A percentile compares a stretch with the other conserved stretches of the same genome.
Evolutionary conservation across 2,329 filamentous ascomycete genomes (phyloP).

Genomic region (Beauveria scarabaeidicola): DNA sequence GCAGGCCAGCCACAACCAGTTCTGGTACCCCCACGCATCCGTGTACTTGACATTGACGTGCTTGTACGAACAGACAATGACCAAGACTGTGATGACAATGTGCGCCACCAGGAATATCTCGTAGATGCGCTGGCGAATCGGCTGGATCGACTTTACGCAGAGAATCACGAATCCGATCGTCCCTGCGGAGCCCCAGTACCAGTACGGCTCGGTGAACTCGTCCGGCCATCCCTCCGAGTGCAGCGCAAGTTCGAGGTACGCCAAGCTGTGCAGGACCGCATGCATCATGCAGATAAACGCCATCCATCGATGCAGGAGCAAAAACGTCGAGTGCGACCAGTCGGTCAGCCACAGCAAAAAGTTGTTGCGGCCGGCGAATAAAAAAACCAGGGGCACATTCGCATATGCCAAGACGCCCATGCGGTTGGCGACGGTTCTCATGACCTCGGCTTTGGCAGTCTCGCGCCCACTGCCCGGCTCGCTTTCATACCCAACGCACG

Average conservation of each 20-base stretch:
- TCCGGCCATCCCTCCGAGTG: constrained; percentile 19
- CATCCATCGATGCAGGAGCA: constrained; percentile 39
- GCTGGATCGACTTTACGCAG: constrained; percentile 25
- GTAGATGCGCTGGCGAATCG: constrained; percentile 29
- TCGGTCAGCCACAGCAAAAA: constrained; percentile 38
- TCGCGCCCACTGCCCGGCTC: constrained; percentile 23
- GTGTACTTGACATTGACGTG: constrained; percentile 30
- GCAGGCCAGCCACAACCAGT: constrained; percentile 22
- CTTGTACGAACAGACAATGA: constrained; percentile 34
- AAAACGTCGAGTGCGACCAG: constrained; percentile 37
- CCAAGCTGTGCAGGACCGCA: constrained; percentile 36
- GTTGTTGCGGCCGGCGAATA: constrained; percentile 40
- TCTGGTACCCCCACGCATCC: constrained; percentile 34
- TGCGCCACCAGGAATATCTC: constrained; percentile 38
- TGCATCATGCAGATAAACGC: constrained; percentile 37
- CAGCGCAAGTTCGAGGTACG: constrained; percentile 29
- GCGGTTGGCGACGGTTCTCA: constrained; percentile 29
- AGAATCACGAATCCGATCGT: constrained; percentile 26
- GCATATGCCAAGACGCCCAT: constrained; percentile 32
- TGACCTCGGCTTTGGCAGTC: constrained; percentile 19
- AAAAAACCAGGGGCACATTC: constrained; percentile 32
- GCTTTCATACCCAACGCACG: constrained; percentile 21
- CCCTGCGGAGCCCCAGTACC: constrained; percentile 35
- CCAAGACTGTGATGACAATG: constrained; percentile 31
- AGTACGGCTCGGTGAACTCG: constrained; percentile 26